Percentiles rank a stretch among this genome's conserved stretches.
phyloP scores from a whole-genome alignment of 257 asterid genomes.

The Solanum stenotomum region DNA sequence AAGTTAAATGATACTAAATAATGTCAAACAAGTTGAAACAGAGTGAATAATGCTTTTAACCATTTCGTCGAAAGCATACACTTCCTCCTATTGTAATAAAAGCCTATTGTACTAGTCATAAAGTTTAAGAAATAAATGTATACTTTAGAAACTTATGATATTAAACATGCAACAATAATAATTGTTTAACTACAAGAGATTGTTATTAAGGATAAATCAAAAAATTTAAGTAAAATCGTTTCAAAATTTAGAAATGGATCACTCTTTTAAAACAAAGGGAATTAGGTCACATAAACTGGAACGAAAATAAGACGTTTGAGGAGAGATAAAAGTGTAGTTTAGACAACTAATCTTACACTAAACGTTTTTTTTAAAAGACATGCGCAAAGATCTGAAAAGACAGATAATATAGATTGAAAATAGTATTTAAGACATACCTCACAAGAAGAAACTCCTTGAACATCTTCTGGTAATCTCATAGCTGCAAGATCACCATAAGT shows the following conservation, averaged over 20 bases:
- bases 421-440: constrained; percentile 35
- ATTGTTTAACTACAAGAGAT: not conserved
- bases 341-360: not conserved
- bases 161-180: not conserved
- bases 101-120: not conserved
- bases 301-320: not conserved
- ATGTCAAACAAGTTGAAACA: not conserved
- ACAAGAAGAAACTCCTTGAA: constrained; percentile 66
- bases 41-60: not conserved
- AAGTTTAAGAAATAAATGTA: not conserved
- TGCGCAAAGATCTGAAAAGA: not conserved
- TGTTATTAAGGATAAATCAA: not conserved
- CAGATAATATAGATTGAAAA: not conserved
- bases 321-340: not conserved
- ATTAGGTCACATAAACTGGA: not conserved
- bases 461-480: constrained; percentile 82
- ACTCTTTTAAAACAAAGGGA: not conserved
- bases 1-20: not conserved
- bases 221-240: not conserved
- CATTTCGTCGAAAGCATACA: not conserved
- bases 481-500: constrained; percentile 88
- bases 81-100: not conserved
- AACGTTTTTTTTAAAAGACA: not conserved
- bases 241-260: not conserved
- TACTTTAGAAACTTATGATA: not conserved